phyloP scores from a whole-genome alignment of 176 grass and related monocot genomes.

The Eragrostis nindensis region DNA sequence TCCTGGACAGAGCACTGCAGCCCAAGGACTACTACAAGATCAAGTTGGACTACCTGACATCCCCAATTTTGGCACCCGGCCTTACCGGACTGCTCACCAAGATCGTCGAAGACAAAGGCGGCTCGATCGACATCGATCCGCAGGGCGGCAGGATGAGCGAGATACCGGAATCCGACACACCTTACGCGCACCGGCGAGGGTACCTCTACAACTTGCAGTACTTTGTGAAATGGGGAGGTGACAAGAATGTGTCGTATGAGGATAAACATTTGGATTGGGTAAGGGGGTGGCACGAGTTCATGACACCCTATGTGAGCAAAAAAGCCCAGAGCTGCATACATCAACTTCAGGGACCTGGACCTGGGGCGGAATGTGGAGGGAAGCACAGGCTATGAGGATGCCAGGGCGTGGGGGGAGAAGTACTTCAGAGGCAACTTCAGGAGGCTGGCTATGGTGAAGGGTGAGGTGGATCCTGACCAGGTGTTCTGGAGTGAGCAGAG shows the following conservation, averaged over 20 bases:
- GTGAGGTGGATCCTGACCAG: conserved; percentile 64
- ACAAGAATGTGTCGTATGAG: conserved; percentile 39
- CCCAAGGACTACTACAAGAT: conserved; percentile 69
- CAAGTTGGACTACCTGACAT: conserved; percentile 71
- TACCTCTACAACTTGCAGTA: conserved; percentile 79
- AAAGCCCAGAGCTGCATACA: conserved; percentile 64
- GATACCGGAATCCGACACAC: conserved; percentile 49
- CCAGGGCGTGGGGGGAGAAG: conserved; percentile 61
- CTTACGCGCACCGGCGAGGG: conserved; percentile 67
- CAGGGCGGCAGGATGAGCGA: conserved; percentile 60
- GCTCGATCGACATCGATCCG: conserved; percentile 66
- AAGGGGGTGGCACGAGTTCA: conserved; percentile 38
- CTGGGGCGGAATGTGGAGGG: conserved; percentile 60
- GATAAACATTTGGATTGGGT: conserved; percentile 58
- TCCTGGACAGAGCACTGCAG: conserved; percentile 58
- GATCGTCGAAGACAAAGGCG: conserved; percentile 44
- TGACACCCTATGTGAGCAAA: conserved; percentile 63
- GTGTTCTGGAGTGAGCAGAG: conserved; percentile 95
- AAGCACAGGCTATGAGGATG: conserved; percentile 47
- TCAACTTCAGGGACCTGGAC: conserved; percentile 84
- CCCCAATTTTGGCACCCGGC: conserved; percentile 23
- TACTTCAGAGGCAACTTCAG: conserved; percentile 75
- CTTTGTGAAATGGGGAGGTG: conserved; percentile 53
- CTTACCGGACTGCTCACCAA: conserved; percentile 23
- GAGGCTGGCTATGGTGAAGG: conserved; percentile 71